Base-by-base conservation (phyloP, 352 stramenopile species). In the Elongisporangium anandrum region DNA sequence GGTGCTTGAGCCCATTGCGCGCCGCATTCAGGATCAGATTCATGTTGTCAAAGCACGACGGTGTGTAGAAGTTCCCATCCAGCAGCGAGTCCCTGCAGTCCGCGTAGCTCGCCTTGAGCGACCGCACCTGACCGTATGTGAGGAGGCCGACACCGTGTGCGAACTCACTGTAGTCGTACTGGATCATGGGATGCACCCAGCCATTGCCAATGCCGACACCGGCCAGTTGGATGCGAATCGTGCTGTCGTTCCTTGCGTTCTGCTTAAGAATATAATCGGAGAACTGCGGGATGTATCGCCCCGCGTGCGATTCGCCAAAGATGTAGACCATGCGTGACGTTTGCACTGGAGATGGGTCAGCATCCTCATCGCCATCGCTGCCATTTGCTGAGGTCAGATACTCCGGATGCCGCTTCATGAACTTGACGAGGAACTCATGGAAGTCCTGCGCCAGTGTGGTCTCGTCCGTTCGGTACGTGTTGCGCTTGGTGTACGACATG, bases 131-230 rank as follows among this genome's bases (percentile, higher is more conserved):
- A 17, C 81, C 85, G 51, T 86, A 86, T 20, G 81, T 92, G 55
- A 99, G 82, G 16, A 99, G 61, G 0, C 95, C 95, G 21, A 96
- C 71, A 9, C 92, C 95, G 58, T 98, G 96, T 0, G 95, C 92
- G 56, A 87, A 98, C 63, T 96, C 90, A 50, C 91, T 95, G 60
- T 97, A 97, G 57, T 98, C 87, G 72, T 99, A 99, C 78, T 99
- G 95, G 72, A 98, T 86, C 12, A 76, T 67, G 24, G 97, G 96
- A 64, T 99, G 94, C 15, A 98, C 87, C 97, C 97, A 99, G 19
- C 94, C 94, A 72, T 99, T 99, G 34, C 97, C 97, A 77, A 99
- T 98, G 5, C 94, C 95, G n/a, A 95, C 79, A 59, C 96, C 97
- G 45, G 70, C 73, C 4, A 97, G 62, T 45, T 75, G 75, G 48